phyloP scores from a whole-genome alignment of 2,329 filamentous ascomycete genomes.

The Talaromyces atroroseus region DNA sequence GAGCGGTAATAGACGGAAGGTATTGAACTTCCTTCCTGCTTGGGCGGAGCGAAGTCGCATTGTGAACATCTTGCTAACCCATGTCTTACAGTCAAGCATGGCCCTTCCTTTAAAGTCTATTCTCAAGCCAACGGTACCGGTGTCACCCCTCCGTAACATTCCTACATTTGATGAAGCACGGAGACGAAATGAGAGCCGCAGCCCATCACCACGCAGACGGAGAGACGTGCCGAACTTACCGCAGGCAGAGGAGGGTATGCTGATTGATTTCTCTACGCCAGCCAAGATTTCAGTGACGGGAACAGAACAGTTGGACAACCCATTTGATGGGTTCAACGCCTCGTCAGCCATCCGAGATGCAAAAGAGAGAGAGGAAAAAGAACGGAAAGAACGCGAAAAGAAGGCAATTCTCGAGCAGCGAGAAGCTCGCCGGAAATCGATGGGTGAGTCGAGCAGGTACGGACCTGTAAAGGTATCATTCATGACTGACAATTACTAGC shows the following conservation, averaged over 20 bases:
- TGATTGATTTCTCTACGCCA: constrained; percentile 42
- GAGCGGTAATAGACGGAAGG: constrained; percentile 73
- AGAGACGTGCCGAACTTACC: constrained; percentile 18
- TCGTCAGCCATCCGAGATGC: constrained; percentile 41
- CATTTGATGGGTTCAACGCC: constrained; percentile 43
- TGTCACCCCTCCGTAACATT: constrained; percentile 61
- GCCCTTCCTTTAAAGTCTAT: constrained; percentile 59
- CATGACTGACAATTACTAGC: constrained; percentile 38
- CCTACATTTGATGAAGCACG: constrained; percentile 53
- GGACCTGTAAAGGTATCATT: neutral
- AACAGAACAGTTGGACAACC: constrained; percentile 42
- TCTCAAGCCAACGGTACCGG: constrained; percentile 68
- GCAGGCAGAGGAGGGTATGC: constrained; percentile 26
- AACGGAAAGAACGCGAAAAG: constrained; percentile 54
- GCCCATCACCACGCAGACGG: constrained; percentile 18
- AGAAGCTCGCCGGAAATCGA: constrained; percentile 85
- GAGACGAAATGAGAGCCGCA: constrained; percentile 36
- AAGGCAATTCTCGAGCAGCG: constrained; percentile 62
- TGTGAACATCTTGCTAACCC: constrained; percentile 16
- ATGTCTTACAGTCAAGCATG: constrained; percentile 33
- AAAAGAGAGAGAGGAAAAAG: constrained; percentile 63
- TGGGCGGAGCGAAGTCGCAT: neutral
- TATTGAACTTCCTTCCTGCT: constrained; percentile 35
- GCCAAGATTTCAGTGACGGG: constrained; percentile 27
- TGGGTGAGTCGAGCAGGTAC: constrained; percentile 48